Percentiles rank a stretch among this genome's conserved stretches.
These are phyloP conservation scores for Tetradesmus lagerheimii DNA, from an alignment of 139 green algal species.

Conservation along the genomic window DNA sequence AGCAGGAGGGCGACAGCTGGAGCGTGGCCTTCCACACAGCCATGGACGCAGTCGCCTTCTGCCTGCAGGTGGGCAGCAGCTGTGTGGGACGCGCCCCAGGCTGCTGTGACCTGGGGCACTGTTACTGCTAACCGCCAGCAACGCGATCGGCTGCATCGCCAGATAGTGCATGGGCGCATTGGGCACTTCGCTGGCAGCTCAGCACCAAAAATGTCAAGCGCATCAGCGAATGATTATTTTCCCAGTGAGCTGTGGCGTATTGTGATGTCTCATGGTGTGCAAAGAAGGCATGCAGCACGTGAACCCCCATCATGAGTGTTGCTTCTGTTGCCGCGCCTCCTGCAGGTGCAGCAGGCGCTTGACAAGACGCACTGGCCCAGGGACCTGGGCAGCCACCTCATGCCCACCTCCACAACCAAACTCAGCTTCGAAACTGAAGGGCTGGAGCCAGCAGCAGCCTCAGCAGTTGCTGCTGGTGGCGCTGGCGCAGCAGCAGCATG, in stretches of 20 bases:
- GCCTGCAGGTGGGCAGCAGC: constrained; percentile 43
- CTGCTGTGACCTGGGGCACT: too few species aligned
- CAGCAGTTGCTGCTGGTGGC: not conserved
- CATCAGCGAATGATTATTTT: too few species aligned
- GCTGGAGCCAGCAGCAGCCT: not conserved
- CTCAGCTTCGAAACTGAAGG: not conserved
- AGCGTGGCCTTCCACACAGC: constrained; percentile 60
- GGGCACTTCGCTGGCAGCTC: too few species aligned
- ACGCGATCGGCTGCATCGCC: too few species aligned
- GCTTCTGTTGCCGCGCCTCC: not conserved
- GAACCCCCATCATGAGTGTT: not conserved
- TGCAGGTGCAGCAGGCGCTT: constrained; percentile 39
- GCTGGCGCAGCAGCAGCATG: not conserved
- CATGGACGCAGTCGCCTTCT: constrained; percentile 57
- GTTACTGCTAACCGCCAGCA: too few species aligned
- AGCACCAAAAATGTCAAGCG: too few species aligned
- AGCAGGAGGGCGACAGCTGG: constrained; percentile 64
- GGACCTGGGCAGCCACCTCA: not conserved
- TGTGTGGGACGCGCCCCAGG: too few species aligned
- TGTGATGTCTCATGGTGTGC: too few species aligned
- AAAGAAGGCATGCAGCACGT: not conserved
- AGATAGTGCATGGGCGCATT: too few species aligned
- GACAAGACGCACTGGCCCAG: constrained; percentile 28
- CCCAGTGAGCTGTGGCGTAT: too few species aligned
- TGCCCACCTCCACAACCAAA: not conserved